phyloP scores from a whole-genome alignment of 1,284 basidiomycete genomes.

The Trichosporon coremiiforme region DNA sequence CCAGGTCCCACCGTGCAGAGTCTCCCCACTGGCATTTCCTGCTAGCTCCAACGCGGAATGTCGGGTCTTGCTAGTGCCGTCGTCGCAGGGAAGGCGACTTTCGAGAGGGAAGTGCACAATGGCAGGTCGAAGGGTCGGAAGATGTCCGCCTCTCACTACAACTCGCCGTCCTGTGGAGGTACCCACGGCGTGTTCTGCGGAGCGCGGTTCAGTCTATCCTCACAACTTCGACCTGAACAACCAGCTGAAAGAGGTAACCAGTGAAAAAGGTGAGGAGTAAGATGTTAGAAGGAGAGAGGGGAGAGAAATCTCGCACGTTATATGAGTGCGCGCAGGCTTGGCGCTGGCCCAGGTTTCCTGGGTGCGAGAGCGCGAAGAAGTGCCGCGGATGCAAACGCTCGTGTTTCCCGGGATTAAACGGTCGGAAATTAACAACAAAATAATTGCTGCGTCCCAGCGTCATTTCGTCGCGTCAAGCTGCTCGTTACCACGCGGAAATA shows the following conservation, averaged over 20 bases:
- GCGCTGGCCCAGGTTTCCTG: not conserved
- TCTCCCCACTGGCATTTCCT: not conserved
- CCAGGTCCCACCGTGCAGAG: not conserved
- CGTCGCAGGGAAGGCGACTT: not conserved
- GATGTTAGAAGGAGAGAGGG: conserved; percentile 8
- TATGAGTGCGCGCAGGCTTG: not conserved
- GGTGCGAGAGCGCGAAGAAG: not conserved
- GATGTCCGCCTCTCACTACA: conserved; percentile 18
- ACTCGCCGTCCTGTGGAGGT: conserved; percentile 13
- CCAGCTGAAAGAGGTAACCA: conserved; percentile 16
- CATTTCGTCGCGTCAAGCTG: not conserved
- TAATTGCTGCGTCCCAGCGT: not conserved
- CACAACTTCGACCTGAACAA: conserved; percentile 16
- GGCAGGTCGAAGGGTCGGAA: not conserved
- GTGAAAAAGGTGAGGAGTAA: conserved; percentile 18
- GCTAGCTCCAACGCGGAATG: too few species aligned
- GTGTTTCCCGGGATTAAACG: not conserved
- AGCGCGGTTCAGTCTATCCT: conserved; percentile 18
- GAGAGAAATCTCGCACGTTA: conserved; percentile 13
- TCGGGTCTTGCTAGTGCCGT: not conserved
- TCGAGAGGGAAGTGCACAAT: not conserved
- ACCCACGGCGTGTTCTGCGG: conserved; percentile 16
- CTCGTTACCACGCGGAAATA: not conserved
- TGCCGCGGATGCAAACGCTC: not conserved
- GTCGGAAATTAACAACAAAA: not conserved